A percentile compares a stretch with the other conserved stretches of the same genome.
Evolutionary conservation across 1,139 yeast species (phyloP).

Genomic region (Pichia terricola): DNA sequence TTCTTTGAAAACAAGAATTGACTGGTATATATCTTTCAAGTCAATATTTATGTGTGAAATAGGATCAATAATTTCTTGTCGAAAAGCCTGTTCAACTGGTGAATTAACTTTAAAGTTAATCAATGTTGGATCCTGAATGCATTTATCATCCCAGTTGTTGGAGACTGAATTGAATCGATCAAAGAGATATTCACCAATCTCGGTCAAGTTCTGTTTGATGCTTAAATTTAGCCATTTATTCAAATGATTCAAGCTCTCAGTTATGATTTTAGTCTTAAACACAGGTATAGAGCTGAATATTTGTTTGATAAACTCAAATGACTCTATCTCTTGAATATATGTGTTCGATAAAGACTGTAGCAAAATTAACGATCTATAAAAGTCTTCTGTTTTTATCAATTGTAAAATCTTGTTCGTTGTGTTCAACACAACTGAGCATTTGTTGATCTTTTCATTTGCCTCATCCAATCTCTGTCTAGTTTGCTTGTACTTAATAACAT

Average conservation of each 20-base stretch:
- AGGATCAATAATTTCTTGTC: conserved; percentile 31
- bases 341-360: conserved; percentile 62
- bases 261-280: conserved; percentile 63
- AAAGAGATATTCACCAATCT: conserved; percentile 53
- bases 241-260: conserved; percentile 67
- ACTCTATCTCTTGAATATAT: conserved; percentile 61
- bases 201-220: conserved; percentile 49
- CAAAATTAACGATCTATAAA: conserved; percentile 79
- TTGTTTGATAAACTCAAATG: conserved; percentile 66
- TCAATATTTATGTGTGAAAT: conserved; percentile 42
- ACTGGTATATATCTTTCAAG: conserved; percentile 67
- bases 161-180: conserved; percentile 48
- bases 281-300: conserved; percentile 72
- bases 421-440: conserved; percentile 77
- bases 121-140: conserved; percentile 35
- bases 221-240: conserved; percentile 61
- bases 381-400: conserved; percentile 61
- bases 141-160: conserved; percentile 42
- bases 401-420: conserved; percentile 81
- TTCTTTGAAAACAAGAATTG: conserved; percentile 71
- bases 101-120: conserved; percentile 67
- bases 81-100: conserved; percentile 51
- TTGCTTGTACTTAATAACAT: conserved; percentile 46
- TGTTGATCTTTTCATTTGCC: conserved; percentile 48
- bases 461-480: conserved; percentile 53